Conservation (phyloP, 305 asterid genomes). For the Fraxinus dipetala region DNA sequence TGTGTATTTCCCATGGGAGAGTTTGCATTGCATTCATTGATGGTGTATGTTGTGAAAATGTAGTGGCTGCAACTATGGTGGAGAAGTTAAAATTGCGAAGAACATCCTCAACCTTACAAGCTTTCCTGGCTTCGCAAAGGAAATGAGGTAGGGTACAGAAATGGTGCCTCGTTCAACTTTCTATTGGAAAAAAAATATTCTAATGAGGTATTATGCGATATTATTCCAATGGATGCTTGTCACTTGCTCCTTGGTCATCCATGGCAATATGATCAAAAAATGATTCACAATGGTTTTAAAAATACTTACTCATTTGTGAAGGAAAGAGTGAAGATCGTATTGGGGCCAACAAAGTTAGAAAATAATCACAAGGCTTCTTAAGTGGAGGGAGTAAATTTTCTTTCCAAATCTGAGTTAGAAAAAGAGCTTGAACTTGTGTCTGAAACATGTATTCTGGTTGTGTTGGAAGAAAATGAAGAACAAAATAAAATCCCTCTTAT, state of each 20-base stretch:
- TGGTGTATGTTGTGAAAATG: slow-evolving; percentile 12
- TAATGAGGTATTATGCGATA: too few relatives aligned
- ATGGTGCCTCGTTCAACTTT: slow-evolving; percentile 10
- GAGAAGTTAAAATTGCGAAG: slow-evolving; percentile 13
- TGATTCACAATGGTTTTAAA: background rate
- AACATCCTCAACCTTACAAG: slow-evolving; percentile 22
- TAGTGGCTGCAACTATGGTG: too few relatives aligned
- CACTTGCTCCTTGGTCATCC: slow-evolving; percentile 20
- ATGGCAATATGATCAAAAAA: slow-evolving; percentile 19
- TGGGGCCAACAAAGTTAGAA: background rate
- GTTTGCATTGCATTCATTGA: slow-evolving; percentile 23
- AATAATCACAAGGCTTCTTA: background rate
- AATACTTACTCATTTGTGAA: slow-evolving; percentile 22
- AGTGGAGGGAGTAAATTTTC: background rate
- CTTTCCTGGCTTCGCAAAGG: slow-evolving; percentile 11
- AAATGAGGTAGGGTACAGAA: slow-evolving; percentile 7
- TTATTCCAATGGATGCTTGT: slow-evolving; percentile 24
- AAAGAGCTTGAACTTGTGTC: background rate
- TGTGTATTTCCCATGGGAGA: too few relatives aligned
- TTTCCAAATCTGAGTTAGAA: slow-evolving; percentile 9
- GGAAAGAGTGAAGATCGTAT: background rate
- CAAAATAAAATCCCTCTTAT: background rate
- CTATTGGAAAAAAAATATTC: too few relatives aligned
- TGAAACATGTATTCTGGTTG: background rate
- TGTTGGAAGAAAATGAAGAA: slow-evolving; percentile 4